phyloP scores from a whole-genome alignment of 768 basidiomycete genomes.

The Albatrellus ellisii region DNA sequence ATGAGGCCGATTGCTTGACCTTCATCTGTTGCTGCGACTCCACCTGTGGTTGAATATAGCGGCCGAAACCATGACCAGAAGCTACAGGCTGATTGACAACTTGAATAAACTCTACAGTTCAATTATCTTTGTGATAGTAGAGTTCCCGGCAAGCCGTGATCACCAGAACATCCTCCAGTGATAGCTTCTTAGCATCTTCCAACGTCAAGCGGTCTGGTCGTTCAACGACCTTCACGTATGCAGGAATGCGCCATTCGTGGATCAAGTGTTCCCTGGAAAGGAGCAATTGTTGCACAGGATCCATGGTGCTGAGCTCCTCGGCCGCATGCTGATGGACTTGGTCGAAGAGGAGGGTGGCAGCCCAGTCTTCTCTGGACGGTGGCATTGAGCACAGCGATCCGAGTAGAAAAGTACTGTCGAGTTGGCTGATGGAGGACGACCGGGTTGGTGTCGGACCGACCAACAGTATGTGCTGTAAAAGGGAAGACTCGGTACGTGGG shows the following conservation, averaged over 20 bases:
- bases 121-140: too few relatives aligned
- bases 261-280: conserved; percentile 13
- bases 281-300: conserved; percentile 12
- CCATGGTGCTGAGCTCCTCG: conserved; percentile 7
- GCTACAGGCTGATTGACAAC: too few relatives aligned
- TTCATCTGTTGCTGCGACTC: too few relatives aligned
- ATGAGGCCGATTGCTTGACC: too few relatives aligned
- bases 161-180: too few relatives aligned
- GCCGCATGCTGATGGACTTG: conserved; percentile 9
- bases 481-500: neutral
- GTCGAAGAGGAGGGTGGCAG: conserved; percentile 7
- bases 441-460: neutral
- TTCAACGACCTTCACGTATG: conserved; percentile 5
- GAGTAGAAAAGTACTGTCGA: neutral
- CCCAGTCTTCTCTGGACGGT: too few relatives aligned
- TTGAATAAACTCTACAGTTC: too few relatives aligned
- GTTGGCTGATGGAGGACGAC: neutral
- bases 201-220: conserved; percentile 4
- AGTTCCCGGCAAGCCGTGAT: too few relatives aligned
- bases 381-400: too few relatives aligned
- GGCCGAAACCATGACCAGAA: too few relatives aligned
- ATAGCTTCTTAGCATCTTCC: neutral
- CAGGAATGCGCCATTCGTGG: conserved; percentile 13
- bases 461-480: conserved; percentile 4
- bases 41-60: too few relatives aligned